Base-by-base conservation (phyloP, 768 basidiomycete genomes). In the Russula lepida region DNA sequence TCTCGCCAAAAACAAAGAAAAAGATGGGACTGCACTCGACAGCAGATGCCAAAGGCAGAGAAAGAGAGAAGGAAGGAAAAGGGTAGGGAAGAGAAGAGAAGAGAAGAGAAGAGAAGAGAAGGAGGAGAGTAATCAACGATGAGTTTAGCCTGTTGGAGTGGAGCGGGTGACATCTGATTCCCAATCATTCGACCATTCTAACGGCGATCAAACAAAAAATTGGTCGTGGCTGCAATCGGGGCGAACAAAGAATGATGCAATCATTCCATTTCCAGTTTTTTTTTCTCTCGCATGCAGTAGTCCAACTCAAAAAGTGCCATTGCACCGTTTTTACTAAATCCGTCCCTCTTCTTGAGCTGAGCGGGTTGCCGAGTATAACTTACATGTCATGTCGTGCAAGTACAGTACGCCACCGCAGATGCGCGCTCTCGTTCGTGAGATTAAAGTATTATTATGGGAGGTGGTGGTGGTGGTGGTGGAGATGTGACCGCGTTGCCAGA, bases 181-280 rank as follows among this genome's bases (percentile, higher is more conserved):
- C 61, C 47, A 33, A 62, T 62, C 61, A 62, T 54, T 62, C 51
- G 56, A 62, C 61, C 61, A 58, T 62, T 62, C 56, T 58, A 58
- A 62, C 56, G 56, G 61, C 61, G 56, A 62, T 62, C 61, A 58
- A 62, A 62, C 51, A 32, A 15, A 43, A 44, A 49, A 21, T 28
- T 17, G 47, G 19, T 30, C 41, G 44, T 46, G 12, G 25, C 39
- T 8, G 21, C 50, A 32, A 37, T 47, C 25, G 33, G 27, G 27
- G 48, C 39, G 46, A 47, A 25, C 23, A 25, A 46, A 27, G 19
- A 53, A 32, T 62, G 60, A 61, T 59, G 33, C 59, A 54, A 60
- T 54, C 59, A 54, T 59, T 59, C 41, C 25, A 21, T 30, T 25
- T 35, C n/a, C n/a, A n/a, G n/a, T 52, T 52, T 35, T 48, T n/a